phyloP scores from a whole-genome alignment of 202 grass and related monocot species.

The Zizania palustris region DNA sequence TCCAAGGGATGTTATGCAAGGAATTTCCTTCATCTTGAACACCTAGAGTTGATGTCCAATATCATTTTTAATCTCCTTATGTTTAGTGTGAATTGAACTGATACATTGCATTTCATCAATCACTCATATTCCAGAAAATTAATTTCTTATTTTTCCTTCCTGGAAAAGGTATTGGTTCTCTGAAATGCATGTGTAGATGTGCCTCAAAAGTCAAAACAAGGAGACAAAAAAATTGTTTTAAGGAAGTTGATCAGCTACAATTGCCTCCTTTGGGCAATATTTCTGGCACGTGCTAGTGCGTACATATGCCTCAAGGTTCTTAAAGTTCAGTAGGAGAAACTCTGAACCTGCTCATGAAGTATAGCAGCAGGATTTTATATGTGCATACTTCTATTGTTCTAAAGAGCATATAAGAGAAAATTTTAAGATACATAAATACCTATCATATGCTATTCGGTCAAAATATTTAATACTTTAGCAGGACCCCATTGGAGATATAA shows the following conservation, averaged over 20 bases:
- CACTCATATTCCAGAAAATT: not conserved
- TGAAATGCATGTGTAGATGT: not conserved
- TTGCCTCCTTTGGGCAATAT: slow-evolving; percentile 4
- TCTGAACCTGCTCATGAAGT: not conserved
- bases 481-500: slow-evolving; percentile 3
- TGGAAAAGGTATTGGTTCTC: not conserved
- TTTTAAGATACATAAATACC: not conserved
- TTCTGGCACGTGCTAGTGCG: not conserved
- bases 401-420: not conserved
- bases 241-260: not conserved
- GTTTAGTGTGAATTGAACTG: slow-evolving; percentile 16
- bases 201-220: not conserved
- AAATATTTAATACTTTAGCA: slow-evolving; percentile 13
- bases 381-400: not conserved
- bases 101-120: not conserved
- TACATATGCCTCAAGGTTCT: slow-evolving; percentile 15
- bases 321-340: not conserved
- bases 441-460: not conserved
- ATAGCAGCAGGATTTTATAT: not conserved
- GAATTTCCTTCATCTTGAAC: not conserved
- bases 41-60: not conserved
- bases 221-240: not conserved
- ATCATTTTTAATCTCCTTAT: not conserved
- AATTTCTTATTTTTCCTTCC: not conserved
- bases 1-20: not conserved